These are phyloP conservation scores for Phytophthora citricola DNA, from an alignment of 352 stramenopile species.

Conservation along the genomic window DNA sequence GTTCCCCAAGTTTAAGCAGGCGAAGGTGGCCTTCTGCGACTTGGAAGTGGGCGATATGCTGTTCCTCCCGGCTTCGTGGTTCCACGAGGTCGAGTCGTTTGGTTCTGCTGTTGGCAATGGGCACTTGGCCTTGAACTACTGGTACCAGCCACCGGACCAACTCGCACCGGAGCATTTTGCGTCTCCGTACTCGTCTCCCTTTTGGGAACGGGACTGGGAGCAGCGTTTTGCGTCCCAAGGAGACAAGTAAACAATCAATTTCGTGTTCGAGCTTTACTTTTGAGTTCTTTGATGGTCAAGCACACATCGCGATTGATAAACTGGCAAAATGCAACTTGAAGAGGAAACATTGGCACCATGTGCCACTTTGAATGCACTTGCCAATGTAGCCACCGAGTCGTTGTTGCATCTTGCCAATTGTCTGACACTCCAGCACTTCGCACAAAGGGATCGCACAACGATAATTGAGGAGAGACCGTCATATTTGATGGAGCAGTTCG, in stretches of 20 bases:
- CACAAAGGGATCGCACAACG: no score
- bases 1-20: constrained; percentile 66
- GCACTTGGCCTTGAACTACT: constrained; percentile 91
- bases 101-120: constrained; percentile 52
- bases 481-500: background rate
- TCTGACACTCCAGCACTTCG: no score
- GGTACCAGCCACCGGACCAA: constrained; percentile 86
- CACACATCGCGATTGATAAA: no score
- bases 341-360: background rate
- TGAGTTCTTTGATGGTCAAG: no score
- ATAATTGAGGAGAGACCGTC: no score
- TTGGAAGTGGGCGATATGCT: constrained; percentile 94
- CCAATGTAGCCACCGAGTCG: background rate
- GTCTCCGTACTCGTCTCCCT: constrained; percentile 78
- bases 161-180: constrained; percentile 50
- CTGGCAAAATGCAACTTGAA: no score
- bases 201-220: constrained; percentile 78
- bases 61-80: constrained; percentile 97
- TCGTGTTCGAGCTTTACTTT: no score
- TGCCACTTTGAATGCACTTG: constrained; percentile 13
- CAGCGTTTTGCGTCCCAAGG: constrained; percentile 39
- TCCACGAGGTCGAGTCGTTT: constrained; percentile 96
- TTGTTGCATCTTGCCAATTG: no score
- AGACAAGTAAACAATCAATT: constrained; percentile 17
- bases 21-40: constrained; percentile 74